Base-by-base conservation (phyloP, 495 filamentous ascomycete species). In the Thermochaetoides thermophila region DNA sequence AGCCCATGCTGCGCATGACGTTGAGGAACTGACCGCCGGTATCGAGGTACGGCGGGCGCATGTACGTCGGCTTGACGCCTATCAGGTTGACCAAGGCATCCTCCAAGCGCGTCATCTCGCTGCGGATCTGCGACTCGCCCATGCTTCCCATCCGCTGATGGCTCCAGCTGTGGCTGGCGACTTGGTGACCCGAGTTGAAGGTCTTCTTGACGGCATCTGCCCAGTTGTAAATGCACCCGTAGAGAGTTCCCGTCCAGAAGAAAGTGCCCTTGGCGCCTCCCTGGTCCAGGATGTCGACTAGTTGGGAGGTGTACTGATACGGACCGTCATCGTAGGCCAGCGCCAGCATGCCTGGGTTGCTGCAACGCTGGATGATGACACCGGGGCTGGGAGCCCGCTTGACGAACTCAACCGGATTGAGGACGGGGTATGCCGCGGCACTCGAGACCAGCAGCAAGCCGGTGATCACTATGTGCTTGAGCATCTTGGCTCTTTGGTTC, bases 291-390 rank as follows among this genome's bases (percentile, higher is more conserved):
- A 78, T 53, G 46, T 84, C 71, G 17, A 85, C 60, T 16, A 85
- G 62, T 31, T 71, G 61, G 6, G 47, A 49, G 0, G 79, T 84
- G 52, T 78, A 83, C 20, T 65, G 55, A 30, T 72, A 75, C 7
- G 81, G 78, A 1, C 81, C 81, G 44, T 86, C 81, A 34, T 84
- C 80, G 49, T 71, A 86, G 0, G 81, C 82, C 25, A 66, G 42
- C 2, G 60, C 56, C 9, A 65, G 48, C 38, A 59, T 48, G 17
- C 59, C 59, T 1, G 61, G 53, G 35, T 46, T 49, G 32, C 40
- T 39, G 50, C 61, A 66, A 28, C 57, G 49, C 16, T 45, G 53
- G 32, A 63, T 58, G 24, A 65, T 55, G 17, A 46, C 44, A 7
- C 61, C 61, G 1, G 55, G 44, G 5, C 43, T 51, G 24, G 55